phyloP scores from a whole-genome alignment of 1,139 yeast genomes.

The Kurtzmaniella quercitrusa region DNA sequence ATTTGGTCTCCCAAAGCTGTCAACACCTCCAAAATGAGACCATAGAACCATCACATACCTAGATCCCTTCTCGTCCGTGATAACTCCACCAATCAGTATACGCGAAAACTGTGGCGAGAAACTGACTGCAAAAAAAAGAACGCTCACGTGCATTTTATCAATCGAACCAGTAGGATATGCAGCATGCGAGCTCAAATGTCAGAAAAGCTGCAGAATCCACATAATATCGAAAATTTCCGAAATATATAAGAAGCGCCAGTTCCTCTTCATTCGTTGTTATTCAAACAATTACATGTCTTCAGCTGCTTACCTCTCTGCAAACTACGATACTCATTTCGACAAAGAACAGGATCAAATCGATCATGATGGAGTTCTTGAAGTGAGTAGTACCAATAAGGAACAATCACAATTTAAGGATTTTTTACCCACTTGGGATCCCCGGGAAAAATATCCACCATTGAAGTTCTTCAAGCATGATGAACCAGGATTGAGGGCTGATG shows the following conservation, averaged over 20 bases:
- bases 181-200: neutral
- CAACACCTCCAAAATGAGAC: no score
- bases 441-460: constrained; percentile 34
- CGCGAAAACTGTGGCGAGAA: neutral
- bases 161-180: neutral
- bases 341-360: constrained; percentile 35
- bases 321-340: constrained; percentile 39
- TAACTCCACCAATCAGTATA: neutral
- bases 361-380: constrained; percentile 31
- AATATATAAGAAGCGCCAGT: neutral
- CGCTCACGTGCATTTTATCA: neutral
- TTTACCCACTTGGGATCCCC: constrained; percentile 49
- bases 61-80: neutral
- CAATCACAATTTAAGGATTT: constrained; percentile 32
- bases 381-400: constrained; percentile 20
- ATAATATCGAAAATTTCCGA: neutral
- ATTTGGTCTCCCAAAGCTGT: no score
- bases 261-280: neutral
- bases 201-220: neutral
- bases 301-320: constrained; percentile 31
- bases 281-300: constrained; percentile 11
- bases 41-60: neutral
- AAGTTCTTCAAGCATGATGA: constrained; percentile 48
- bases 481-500: constrained; percentile 56
- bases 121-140: neutral